These are phyloP conservation scores for Bryoglossum gracile DNA, from an alignment of 495 filamentous ascomycete genomes.

Conservation along the genomic window DNA sequence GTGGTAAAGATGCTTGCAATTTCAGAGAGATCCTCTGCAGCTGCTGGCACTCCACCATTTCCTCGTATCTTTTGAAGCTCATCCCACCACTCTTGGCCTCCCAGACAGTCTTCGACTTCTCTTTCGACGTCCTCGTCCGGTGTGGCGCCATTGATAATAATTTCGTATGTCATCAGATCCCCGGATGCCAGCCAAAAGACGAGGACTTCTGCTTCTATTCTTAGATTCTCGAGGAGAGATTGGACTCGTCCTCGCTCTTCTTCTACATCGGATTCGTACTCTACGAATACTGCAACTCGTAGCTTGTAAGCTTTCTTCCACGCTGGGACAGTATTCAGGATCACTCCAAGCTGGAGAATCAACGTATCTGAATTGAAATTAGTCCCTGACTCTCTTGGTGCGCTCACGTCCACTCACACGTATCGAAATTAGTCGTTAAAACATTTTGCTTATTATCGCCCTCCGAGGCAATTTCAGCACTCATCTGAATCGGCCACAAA, in stretches of 20 bases:
- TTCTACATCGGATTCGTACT: slow-evolving; percentile 78
- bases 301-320: slow-evolving; percentile 74
- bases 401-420: slow-evolving; percentile 41
- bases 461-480: slow-evolving; percentile 64
- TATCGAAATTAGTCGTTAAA: slow-evolving; percentile 86
- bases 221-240: slow-evolving; percentile 67
- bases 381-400: background rate
- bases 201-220: slow-evolving; percentile 71
- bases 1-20: slow-evolving; percentile 28
- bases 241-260: slow-evolving; percentile 71
- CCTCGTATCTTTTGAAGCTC: slow-evolving; percentile 58
- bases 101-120: slow-evolving; percentile 52
- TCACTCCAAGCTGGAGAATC: slow-evolving; percentile 80
- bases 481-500: slow-evolving; percentile 81
- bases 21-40: slow-evolving; percentile 28
- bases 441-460: slow-evolving; percentile 55
- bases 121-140: slow-evolving; percentile 36
- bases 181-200: slow-evolving; percentile 81
- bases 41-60: slow-evolving; percentile 23
- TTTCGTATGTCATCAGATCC: slow-evolving; percentile 62
- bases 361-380: slow-evolving; percentile 50
- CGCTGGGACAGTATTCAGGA: slow-evolving; percentile 71
- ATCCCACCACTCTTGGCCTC: slow-evolving; percentile 76
- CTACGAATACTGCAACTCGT: slow-evolving; percentile 78
- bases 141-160: slow-evolving; percentile 62